Base-by-base conservation (phyloP, 2,329 filamentous ascomycete species). In the Neurospora sp. region DNA sequence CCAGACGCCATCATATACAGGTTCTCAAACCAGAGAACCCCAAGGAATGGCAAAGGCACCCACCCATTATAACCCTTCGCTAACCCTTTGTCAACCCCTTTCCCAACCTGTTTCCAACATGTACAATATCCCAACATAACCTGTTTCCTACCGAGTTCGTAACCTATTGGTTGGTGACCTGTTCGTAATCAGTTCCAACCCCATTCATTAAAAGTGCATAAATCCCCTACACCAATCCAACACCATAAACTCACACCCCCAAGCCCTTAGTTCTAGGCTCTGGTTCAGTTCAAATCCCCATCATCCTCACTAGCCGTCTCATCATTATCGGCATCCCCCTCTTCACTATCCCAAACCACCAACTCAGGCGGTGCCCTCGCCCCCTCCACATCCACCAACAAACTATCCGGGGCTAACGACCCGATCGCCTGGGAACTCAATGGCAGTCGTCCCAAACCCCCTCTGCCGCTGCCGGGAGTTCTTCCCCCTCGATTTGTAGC, bases 341-440 rank as follows among this genome's bases (percentile, higher is more conserved):
- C 74, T 39, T 69, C 68, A 10, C 42, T 78, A 9, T 82, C 79
- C 46, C 79, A 82, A 71, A 81, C 81, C 77, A 76, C 81, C 39
- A 81, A 79, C 70, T 78, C 78, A 15, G 76, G 76, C 5, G 78
- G 78, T 46, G 70, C 74, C 46, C 76, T 72, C 15, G 66, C 69
- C n/a, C 66, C 40, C 66, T 40, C 69, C 1, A 58, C 39, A 46
- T 68, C 69, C 19, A 58, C 52, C 28, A 68, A 38, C 28, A 68
- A 70, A 36, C 69, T 70, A 46, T 68, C 69, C 38, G 19, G 46
- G 15, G 17, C 66, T 23, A 68, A 43, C 9, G 46, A 38, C 13
- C 19, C 40, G 15, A 62, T 66, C 8, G 13, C 66, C 28, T 19
- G 69, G 33, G n/a, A 58, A 70, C 19, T 52, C 38, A 11, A 33